Percentiles rank a stretch among this genome's conserved stretches.
These are phyloP conservation scores for Suillus subluteus DNA, from an alignment of 768 basidiomycete genomes.

Conservation along the genomic window DNA sequence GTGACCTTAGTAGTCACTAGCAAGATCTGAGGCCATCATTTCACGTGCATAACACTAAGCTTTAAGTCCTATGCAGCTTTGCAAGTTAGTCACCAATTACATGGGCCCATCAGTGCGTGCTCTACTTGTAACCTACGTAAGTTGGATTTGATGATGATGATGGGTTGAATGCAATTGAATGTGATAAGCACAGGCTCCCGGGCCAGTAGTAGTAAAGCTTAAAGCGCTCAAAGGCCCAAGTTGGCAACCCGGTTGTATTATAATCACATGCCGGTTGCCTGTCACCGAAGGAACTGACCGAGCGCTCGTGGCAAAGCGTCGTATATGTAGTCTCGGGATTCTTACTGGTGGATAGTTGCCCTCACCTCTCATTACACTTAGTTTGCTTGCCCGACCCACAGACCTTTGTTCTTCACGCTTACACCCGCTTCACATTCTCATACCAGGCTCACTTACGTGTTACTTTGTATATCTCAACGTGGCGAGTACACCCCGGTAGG, in stretches of 20 bases:
- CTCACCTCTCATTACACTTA: background rate
- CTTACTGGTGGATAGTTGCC: background rate
- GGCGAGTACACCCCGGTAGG: background rate
- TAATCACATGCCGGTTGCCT: slow-evolving; percentile 2
- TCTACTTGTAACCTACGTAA: background rate
- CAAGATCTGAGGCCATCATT: background rate
- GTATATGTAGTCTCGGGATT: background rate
- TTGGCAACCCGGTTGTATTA: background rate
- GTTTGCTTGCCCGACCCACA: background rate
- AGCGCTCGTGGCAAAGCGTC: background rate
- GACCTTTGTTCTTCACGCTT: background rate
- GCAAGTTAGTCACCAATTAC: background rate
- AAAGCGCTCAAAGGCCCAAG: no score
- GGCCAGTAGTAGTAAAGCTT: no score
- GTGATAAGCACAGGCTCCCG: no score
- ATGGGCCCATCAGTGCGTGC: background rate
- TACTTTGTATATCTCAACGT: background rate
- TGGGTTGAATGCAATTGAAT: background rate
- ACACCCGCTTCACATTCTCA: background rate
- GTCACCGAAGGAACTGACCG: background rate
- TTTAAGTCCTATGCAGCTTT: background rate
- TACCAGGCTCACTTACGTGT: background rate
- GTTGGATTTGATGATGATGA: background rate
- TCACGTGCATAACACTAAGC: background rate
- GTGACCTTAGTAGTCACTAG: background rate